These are phyloP conservation scores for Erucastrum elatum DNA, from an alignment of 345 rosid species.

Conservation along the genomic window DNA sequence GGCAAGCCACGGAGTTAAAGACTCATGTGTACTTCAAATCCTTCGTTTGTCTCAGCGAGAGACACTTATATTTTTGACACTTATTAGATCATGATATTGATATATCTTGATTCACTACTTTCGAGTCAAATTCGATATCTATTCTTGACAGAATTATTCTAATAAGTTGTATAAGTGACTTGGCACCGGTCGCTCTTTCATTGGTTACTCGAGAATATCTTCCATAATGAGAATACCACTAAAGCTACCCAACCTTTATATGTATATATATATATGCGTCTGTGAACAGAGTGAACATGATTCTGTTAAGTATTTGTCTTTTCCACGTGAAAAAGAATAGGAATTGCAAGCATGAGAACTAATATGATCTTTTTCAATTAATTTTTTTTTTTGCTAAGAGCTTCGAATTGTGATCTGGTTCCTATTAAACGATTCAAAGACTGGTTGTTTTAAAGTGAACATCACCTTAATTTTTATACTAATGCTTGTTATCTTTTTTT, in stretches of 20 bases:
- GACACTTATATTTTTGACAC: too few relatives aligned
- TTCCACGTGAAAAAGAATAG: background rate
- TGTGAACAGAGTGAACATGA: background rate
- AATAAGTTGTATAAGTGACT: background rate
- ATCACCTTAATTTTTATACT: too few relatives aligned
- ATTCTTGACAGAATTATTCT: constrained; percentile 12
- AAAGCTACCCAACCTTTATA: background rate
- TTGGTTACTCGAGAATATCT: constrained; percentile 22
- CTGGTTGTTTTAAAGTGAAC: background rate
- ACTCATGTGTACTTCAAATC: too few relatives aligned
- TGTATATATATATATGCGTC: background rate
- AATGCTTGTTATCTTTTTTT: too few relatives aligned
- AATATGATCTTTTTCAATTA: background rate
- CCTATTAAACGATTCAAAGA: background rate
- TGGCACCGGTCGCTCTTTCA: constrained; percentile 11
- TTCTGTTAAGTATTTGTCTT: background rate
- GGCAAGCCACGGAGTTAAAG: too few relatives aligned
- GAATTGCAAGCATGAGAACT: background rate
- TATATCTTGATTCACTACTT: constrained; percentile 9
- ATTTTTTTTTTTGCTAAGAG: background rate
- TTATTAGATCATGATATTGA: background rate
- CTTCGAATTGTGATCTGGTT: background rate
- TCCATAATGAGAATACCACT: background rate
- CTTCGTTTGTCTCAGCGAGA: too few relatives aligned
- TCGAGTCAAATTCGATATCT: constrained; percentile 20